Percentiles rank a stretch among this genome's conserved stretches.
These are phyloP conservation scores for Trichomonascus vanleenenianus DNA, from an alignment of 805 yeast species.

Conservation along the genomic window DNA sequence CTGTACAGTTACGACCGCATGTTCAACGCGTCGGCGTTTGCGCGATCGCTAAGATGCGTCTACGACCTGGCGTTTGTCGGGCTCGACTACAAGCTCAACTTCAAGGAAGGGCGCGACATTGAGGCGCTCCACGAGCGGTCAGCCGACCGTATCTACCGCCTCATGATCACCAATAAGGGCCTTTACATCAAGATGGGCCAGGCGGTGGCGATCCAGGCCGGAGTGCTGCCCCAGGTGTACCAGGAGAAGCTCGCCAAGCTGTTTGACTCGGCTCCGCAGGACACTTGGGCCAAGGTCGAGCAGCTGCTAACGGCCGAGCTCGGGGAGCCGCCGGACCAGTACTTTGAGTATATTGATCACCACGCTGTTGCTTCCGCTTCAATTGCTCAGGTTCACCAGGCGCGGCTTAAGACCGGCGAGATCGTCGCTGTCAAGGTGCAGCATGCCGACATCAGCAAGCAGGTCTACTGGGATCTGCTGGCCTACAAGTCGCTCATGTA, in stretches of 20 bases:
- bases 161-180: slow-evolving; percentile 44
- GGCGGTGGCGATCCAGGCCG: slow-evolving; percentile 69
- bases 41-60: slow-evolving; percentile 47
- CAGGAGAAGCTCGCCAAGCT: slow-evolving; percentile 49
- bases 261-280: slow-evolving; percentile 65
- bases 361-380: slow-evolving; percentile 72
- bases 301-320: slow-evolving; percentile 26
- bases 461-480: slow-evolving; percentile 51
- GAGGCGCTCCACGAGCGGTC: slow-evolving; percentile 51
- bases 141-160: slow-evolving; percentile 42
- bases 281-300: slow-evolving; percentile 34
- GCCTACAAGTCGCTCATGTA: slow-evolving; percentile 47
- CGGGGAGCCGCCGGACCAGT: slow-evolving; percentile 38
- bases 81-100: slow-evolving; percentile 50
- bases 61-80: slow-evolving; percentile 45
- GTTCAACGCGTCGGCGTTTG: slow-evolving; percentile 41
- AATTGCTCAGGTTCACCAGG: slow-evolving; percentile 89
- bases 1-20: slow-evolving; percentile 32
- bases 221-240: slow-evolving; percentile 56
- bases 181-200: slow-evolving; percentile 73
- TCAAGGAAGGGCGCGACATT: slow-evolving; percentile 38
- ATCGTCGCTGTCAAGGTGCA: slow-evolving; percentile 90
- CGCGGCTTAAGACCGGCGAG: slow-evolving; percentile 52
- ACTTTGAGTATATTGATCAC: slow-evolving; percentile 43
- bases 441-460: slow-evolving; percentile 58